Percentiles rank a stretch among this genome's conserved stretches.
These are phyloP conservation scores for Fusarium sp. DNA, from an alignment of 2,329 filamentous ascomycete genomes.

Conservation along the genomic window DNA sequence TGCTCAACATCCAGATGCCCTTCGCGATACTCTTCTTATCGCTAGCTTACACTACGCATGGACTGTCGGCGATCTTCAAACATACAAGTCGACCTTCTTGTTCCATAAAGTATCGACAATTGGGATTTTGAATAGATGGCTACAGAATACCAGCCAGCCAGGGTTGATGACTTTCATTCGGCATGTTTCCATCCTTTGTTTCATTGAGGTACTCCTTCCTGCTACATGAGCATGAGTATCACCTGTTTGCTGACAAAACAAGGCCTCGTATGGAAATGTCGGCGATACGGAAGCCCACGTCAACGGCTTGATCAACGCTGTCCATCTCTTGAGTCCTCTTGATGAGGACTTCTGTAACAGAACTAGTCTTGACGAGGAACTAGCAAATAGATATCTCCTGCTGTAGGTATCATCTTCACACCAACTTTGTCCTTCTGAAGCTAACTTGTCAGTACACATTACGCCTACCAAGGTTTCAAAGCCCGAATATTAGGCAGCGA, in stretches of 20 bases:
- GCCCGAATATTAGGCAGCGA: slow-evolving; percentile 33
- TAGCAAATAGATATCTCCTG: slow-evolving; percentile 39
- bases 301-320: slow-evolving; percentile 28
- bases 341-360: background rate
- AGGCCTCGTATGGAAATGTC: slow-evolving; percentile 37
- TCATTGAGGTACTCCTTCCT: slow-evolving; percentile 23
- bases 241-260: no score
- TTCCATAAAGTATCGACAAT: slow-evolving; percentile 41
- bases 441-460: slow-evolving; percentile 30
- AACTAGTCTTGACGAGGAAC: slow-evolving; percentile 28
- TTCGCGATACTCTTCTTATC: slow-evolving; percentile 37
- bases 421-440: fast-evolving
- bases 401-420: slow-evolving; percentile 14
- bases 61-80: slow-evolving; percentile 32
- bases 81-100: slow-evolving; percentile 36
- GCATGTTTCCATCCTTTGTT: slow-evolving; percentile 35
- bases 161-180: slow-evolving; percentile 36
- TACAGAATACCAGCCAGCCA: slow-evolving; percentile 10
- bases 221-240: background rate
- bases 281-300: slow-evolving; percentile 38
- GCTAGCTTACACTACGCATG: slow-evolving; percentile 42
- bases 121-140: slow-evolving; percentile 31
- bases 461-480: slow-evolving; percentile 38
- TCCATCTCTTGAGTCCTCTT: slow-evolving; percentile 32
- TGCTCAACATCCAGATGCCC: slow-evolving; percentile 33